phyloP scores from a whole-genome alignment of 208 protist genomes.

The Crithidia brevicula region DNA sequence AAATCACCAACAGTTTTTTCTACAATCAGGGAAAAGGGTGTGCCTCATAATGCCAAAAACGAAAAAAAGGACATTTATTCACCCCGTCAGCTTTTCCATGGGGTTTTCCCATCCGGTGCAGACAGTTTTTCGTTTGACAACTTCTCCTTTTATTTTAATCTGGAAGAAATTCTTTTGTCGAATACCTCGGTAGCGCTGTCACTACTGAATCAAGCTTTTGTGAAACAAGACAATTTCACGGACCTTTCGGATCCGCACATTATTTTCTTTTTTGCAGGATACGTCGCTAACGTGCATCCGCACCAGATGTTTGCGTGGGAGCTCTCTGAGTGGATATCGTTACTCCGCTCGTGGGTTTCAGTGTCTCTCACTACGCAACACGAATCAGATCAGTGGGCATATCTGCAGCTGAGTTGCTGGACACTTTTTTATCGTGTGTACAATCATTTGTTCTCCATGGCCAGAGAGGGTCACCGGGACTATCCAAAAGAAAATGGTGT shows the following conservation, averaged over 20 bases:
- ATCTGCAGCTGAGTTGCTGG: constrained; percentile 29
- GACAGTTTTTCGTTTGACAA: neutral
- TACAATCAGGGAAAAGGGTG: neutral
- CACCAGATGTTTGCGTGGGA: constrained; percentile 13
- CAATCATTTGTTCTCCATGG: constrained; percentile 4
- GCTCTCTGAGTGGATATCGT: neutral
- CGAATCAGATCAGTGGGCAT: constrained; percentile 22
- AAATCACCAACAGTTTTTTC: too few species aligned
- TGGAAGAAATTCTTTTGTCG: neutral
- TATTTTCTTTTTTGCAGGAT: constrained; percentile 14
- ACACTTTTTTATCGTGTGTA: constrained; percentile 25
- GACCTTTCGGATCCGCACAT: constrained; percentile 2
- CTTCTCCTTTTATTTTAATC: neutral
- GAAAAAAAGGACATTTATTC: too few species aligned
- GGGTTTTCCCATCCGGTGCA: neutral
- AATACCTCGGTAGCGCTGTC: neutral
- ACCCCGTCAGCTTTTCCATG: neutral
- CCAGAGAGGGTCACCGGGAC: neutral
- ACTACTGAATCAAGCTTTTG: neutral
- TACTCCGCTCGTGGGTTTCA: constrained; percentile 8
- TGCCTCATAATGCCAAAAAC: too few species aligned
- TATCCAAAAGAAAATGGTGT: constrained; percentile 6
- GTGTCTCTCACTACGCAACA: neutral
- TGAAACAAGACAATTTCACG: constrained; percentile 3
- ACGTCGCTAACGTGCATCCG: neutral